phyloP scores from a whole-genome alignment of 2,329 filamentous ascomycete species.

The Ophiostoma novo-ulmi region DNA sequence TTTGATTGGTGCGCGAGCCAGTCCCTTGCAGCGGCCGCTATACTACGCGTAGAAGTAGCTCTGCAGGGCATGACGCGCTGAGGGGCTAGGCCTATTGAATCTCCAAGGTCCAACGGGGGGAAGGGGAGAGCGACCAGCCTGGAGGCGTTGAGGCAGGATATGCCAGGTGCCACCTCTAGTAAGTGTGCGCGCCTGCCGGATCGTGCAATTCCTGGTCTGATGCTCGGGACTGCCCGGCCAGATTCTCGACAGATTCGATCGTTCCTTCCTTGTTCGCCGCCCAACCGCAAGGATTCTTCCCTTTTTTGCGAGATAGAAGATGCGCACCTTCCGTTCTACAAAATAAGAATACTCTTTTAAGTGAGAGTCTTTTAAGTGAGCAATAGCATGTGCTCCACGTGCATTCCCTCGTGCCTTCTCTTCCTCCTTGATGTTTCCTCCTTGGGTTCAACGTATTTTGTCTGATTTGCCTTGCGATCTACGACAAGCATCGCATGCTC shows the following conservation, averaged over 20 bases:
- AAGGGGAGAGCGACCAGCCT: background rate
- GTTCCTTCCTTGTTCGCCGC: background rate
- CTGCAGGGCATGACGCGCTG: conserved; percentile 6
- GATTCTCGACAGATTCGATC: background rate
- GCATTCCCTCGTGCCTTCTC: background rate
- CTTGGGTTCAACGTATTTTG: too few relatives aligned
- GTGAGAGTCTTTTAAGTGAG: background rate
- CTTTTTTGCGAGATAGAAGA: too few relatives aligned
- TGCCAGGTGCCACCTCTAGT: background rate
- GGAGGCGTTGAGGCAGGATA: background rate
- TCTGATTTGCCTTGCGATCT: background rate
- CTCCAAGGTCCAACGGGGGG: background rate
- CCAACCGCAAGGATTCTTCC: background rate
- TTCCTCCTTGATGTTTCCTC: too few relatives aligned
- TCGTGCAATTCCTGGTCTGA: background rate
- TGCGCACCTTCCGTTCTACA: background rate
- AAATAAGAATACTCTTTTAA: background rate
- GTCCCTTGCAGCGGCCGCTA: background rate
- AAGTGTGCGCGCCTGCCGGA: background rate
- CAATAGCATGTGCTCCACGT: background rate
- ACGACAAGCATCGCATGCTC: background rate
- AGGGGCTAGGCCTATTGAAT: background rate
- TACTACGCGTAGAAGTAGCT: background rate
- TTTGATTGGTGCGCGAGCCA: conserved; percentile 2
- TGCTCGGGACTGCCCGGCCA: background rate